Conservation (phyloP, 2,329 filamentous ascomycete genomes). For the Calonectria ilicicola region DNA sequence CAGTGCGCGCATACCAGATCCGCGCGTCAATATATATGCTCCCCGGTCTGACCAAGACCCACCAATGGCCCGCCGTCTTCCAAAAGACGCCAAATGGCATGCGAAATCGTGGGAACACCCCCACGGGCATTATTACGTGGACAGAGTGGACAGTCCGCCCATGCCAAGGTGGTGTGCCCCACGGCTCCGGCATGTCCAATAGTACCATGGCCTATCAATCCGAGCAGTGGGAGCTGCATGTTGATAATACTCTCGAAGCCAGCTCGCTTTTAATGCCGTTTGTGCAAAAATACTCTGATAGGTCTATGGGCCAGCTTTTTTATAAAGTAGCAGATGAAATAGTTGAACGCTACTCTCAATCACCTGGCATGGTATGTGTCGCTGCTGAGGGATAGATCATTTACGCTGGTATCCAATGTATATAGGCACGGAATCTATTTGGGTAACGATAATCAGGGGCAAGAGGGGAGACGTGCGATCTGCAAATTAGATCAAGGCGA, state of each 20-base stretch:
- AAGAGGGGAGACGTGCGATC: too few species aligned
- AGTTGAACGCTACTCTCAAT: neutral
- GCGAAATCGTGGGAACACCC: neutral
- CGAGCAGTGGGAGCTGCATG: constrained; percentile 5
- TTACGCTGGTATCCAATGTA: too few species aligned
- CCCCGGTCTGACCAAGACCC: neutral
- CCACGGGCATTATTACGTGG: neutral
- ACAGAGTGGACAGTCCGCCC: neutral
- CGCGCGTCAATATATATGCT: neutral
- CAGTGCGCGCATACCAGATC: neutral
- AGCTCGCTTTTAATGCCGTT: neutral
- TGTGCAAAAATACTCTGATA: constrained; percentile 8
- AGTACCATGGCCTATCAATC: neutral
- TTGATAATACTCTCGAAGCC: neutral
- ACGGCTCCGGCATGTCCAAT: neutral
- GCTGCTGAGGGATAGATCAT: too few species aligned
- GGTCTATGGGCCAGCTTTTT: neutral
- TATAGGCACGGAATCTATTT: too few species aligned
- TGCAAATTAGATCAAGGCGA: too few species aligned
- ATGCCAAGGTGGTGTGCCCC: neutral
- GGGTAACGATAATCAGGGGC: too few species aligned
- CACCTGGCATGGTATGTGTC: too few species aligned
- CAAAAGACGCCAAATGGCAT: neutral
- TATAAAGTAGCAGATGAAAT: neutral
- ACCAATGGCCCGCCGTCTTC: constrained; percentile 1